Percentiles rank a stretch among this genome's conserved stretches.
Conservation (phyloP, 768 basidiomycete genomes). For the Suillus subluteus region DNA sequence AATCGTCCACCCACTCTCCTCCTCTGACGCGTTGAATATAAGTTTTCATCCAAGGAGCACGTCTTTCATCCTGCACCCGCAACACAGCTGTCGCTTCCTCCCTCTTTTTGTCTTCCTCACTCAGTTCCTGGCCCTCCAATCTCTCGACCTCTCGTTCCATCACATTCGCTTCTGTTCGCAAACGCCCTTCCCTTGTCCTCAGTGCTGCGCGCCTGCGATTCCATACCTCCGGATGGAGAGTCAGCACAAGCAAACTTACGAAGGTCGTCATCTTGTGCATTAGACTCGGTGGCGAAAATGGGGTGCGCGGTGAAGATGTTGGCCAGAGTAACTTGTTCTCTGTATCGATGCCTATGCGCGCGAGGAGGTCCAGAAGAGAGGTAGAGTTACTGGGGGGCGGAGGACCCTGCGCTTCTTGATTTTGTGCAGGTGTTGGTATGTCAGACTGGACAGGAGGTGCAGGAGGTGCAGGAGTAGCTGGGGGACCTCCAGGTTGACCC, state of each 20-base stretch:
- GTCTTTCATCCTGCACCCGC: slow-evolving; percentile 50
- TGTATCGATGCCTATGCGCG: slow-evolving; percentile 56
- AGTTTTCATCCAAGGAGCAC: slow-evolving; percentile 62
- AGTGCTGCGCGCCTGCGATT: slow-evolving; percentile 64
- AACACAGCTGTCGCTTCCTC: slow-evolving; percentile 44
- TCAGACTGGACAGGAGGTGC: slow-evolving; percentile 21
- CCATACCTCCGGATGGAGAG: slow-evolving; percentile 76
- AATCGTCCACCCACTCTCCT: slow-evolving; percentile 74
- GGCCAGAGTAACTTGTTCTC: slow-evolving; percentile 58
- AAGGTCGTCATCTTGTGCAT: slow-evolving; percentile 58
- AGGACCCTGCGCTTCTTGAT: slow-evolving; percentile 31
- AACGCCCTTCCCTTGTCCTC: slow-evolving; percentile 62
- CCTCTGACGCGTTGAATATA: slow-evolving; percentile 68
- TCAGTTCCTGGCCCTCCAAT: slow-evolving; percentile 34
- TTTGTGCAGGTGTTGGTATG: slow-evolving; percentile 16
- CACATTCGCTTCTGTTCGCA: slow-evolving; percentile 66
- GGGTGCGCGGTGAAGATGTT: slow-evolving; percentile 19
- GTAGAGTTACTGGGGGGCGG: slow-evolving; percentile 34
- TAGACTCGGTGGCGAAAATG: slow-evolving; percentile 46
- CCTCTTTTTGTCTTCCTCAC: slow-evolving; percentile 35
- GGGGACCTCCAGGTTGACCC: slow-evolving; percentile 27
- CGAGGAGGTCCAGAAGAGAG: slow-evolving; percentile 51
- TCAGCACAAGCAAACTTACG: slow-evolving; percentile 56
- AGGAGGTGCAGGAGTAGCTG: slow-evolving; percentile 22
- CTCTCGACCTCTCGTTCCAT: slow-evolving; percentile 32